Evolutionary conservation across 2,329 filamentous ascomycete genomes (phyloP).

Genomic region (Stagonosporopsis tanaceti): DNA sequence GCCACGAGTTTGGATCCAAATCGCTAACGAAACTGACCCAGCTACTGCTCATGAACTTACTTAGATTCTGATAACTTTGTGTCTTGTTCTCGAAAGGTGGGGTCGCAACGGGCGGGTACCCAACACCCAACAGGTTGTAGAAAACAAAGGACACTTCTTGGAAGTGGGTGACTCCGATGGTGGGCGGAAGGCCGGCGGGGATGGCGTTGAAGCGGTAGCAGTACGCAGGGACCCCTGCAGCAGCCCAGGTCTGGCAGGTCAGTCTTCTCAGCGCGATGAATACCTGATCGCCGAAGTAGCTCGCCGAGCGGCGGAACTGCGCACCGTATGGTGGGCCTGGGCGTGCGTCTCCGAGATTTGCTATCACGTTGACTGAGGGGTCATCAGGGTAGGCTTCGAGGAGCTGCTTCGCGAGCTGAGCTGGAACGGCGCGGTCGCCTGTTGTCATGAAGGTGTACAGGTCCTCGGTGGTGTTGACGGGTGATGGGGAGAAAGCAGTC

Average conservation of each 20-base stretch:
- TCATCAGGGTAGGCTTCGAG: slow-evolving; percentile 43
- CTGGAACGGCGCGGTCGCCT: slow-evolving; percentile 31
- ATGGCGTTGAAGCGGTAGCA: slow-evolving; percentile 70
- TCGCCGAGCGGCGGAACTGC: slow-evolving; percentile 62
- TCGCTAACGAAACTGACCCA: slow-evolving; percentile 58
- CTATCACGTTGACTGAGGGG: slow-evolving; percentile 36
- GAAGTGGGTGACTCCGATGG: slow-evolving; percentile 62
- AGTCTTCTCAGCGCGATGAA: slow-evolving; percentile 66
- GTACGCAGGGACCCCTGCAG: slow-evolving; percentile 60
- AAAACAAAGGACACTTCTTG: slow-evolving; percentile 60
- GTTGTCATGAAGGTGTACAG: slow-evolving; percentile 56
- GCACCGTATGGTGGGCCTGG: slow-evolving; percentile 34
- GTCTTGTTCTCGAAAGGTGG: slow-evolving; percentile 48
- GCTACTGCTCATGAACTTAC: slow-evolving; percentile 53
- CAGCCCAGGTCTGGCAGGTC: slow-evolving; percentile 61
- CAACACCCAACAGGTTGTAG: slow-evolving; percentile 54
- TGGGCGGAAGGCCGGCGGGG: slow-evolving; percentile 54
- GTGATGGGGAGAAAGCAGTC: slow-evolving; percentile 61
- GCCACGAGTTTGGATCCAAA: slow-evolving; percentile 39
- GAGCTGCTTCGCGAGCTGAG: slow-evolving; percentile 32
- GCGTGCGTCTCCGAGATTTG: slow-evolving; percentile 30
- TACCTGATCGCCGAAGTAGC: slow-evolving; percentile 61
- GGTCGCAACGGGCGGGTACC: slow-evolving; percentile 48
- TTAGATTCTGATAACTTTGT: slow-evolving; percentile 49
- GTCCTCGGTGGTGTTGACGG: slow-evolving; percentile 64